phyloP scores from a whole-genome alignment of 2,329 filamentous ascomycete species.

The Cercospora brassicicola region DNA sequence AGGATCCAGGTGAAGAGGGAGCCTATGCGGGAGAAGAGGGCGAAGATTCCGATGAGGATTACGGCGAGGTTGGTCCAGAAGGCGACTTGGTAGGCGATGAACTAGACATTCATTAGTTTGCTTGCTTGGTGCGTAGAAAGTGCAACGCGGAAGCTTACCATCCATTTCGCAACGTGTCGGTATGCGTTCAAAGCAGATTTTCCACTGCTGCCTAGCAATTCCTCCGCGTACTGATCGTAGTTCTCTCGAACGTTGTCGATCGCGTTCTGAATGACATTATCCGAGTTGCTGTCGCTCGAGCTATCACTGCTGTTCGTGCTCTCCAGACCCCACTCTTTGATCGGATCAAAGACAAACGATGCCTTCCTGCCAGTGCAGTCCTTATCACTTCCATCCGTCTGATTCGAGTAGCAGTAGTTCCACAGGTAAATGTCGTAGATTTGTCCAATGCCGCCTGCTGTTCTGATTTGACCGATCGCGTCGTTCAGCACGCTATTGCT shows the following conservation, averaged over 20 bases:
- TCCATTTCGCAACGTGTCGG: conserved; percentile 66
- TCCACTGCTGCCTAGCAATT: conserved; percentile 64
- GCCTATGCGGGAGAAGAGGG: conserved; percentile 77
- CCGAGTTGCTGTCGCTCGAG: conserved; percentile 19
- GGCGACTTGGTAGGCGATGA: conserved; percentile 64
- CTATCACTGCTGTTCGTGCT: conserved; percentile 43
- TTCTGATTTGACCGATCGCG: conserved; percentile 43
- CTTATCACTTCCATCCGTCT: conserved; percentile 47
- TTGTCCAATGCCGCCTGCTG: conserved; percentile 59
- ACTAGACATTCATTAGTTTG: too few relatives aligned
- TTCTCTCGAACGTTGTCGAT: conserved; percentile 56
- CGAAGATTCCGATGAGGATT: conserved; percentile 75
- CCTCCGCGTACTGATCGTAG: conserved; percentile 31
- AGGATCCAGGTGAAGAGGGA: conserved; percentile 81
- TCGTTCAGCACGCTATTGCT: conserved; percentile 38
- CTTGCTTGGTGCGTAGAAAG: too few relatives aligned
- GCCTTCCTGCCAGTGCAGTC: conserved; percentile 70
- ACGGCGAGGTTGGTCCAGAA: conserved; percentile 68
- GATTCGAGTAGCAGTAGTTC: conserved; percentile 74
- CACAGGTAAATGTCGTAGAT: conserved; percentile 81
- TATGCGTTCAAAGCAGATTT: conserved; percentile 70
- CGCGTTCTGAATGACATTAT: conserved; percentile 37
- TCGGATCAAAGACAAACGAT: conserved; percentile 73
- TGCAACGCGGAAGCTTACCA: too few relatives aligned
- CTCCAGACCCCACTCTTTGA: conserved; percentile 66